Percentiles rank a stretch among this genome's conserved stretches.
Conservation (phyloP, 306 rosid genomes). For the Fragaria vesca region DNA sequence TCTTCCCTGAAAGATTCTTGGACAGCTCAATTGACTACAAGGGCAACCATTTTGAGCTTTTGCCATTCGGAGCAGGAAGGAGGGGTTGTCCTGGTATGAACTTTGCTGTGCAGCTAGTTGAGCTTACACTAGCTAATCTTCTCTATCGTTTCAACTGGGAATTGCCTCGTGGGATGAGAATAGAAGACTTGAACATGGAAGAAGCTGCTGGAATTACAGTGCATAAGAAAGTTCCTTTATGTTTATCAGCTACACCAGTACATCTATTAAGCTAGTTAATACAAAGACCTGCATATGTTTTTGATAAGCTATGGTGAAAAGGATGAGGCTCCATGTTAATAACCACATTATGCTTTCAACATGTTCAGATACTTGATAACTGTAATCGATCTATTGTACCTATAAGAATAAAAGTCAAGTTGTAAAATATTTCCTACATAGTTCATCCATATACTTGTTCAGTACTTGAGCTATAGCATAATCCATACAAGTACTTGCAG, state of each 20-base stretch:
- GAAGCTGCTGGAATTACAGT: slow-evolving; percentile 4
- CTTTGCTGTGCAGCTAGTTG: slow-evolving; percentile 1
- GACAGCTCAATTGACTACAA: slow-evolving; percentile 17
- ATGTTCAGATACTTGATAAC: neutral
- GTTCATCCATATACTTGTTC: too few species aligned
- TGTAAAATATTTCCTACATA: too few species aligned
- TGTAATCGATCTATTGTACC: too few species aligned
- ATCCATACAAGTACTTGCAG: too few species aligned
- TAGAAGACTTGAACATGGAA: slow-evolving; percentile 26
- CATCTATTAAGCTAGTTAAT: neutral
- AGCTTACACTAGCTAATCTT: slow-evolving; percentile 32
- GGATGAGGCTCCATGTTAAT: neutral
- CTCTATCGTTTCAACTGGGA: slow-evolving; percentile 31
- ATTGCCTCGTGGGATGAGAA: slow-evolving; percentile 19
- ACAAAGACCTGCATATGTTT: neutral
- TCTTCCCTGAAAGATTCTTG: slow-evolving; percentile 26
- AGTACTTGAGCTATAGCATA: too few species aligned
- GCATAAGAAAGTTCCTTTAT: slow-evolving; percentile 28
- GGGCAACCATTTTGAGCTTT: slow-evolving; percentile 21
- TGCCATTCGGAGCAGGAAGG: slow-evolving; percentile 30
- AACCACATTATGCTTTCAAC: neutral
- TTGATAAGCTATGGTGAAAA: neutral
- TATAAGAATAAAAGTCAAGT: too few species aligned
- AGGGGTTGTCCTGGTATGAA: slow-evolving; percentile 26
- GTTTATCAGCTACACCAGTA: slow-evolving; percentile 14